Percentiles rank a stretch among this genome's conserved stretches.
Evolutionary conservation across 345 rosid species (phyloP).

Genomic region (Psidium guajava): DNA sequence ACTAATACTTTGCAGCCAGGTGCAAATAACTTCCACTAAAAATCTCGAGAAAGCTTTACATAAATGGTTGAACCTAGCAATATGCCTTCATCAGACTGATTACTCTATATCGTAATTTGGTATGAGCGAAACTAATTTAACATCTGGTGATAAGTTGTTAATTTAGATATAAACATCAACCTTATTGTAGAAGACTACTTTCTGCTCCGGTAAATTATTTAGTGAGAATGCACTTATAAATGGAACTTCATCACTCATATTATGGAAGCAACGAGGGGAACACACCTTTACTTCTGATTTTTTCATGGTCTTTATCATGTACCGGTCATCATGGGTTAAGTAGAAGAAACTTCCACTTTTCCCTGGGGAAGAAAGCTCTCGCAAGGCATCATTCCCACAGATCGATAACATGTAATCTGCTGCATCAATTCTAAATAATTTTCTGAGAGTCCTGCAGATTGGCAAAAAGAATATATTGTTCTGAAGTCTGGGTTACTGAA

Average conservation of each 20-base stretch:
- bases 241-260: neutral
- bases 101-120: neutral
- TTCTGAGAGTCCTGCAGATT: conserved; percentile 76
- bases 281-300: conserved; percentile 91
- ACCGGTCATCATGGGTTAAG: conserved; percentile 79
- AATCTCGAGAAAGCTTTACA: neutral
- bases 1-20: neutral
- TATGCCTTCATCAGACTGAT: neutral
- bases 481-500: neutral
- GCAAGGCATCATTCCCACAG: conserved; percentile 89
- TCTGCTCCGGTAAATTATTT: neutral
- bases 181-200: neutral
- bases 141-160: neutral
- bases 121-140: neutral
- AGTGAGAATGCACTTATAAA: neutral
- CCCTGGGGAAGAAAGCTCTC: conserved; percentile 97
- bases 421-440: conserved; percentile 80
- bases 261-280: neutral
- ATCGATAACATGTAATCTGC: conserved; percentile 97
- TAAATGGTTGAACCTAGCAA: neutral
- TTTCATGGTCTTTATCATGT: conserved; percentile 98
- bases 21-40: neutral
- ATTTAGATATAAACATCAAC: neutral
- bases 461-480: neutral
- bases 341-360: conserved; percentile 98